These are phyloP conservation scores for Populus pruinosa DNA, from an alignment of 345 rosid genomes.

Conservation along the genomic window DNA sequence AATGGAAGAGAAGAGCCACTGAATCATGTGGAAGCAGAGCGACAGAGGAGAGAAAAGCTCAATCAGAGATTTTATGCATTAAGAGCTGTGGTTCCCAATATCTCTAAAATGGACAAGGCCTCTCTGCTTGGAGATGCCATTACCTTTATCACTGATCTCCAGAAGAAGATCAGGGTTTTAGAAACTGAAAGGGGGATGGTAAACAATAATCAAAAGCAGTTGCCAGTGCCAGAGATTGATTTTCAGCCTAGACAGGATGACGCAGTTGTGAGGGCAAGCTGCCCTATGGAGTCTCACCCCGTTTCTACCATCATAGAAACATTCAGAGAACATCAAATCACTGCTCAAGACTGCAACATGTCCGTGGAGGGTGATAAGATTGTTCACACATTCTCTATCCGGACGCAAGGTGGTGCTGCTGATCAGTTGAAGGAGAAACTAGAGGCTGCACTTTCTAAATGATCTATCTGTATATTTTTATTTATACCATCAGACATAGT, in stretches of 20 bases:
- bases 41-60: constrained; percentile 94
- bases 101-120: constrained; percentile 10
- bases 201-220: constrained; percentile 40
- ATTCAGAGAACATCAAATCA: constrained; percentile 63
- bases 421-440: constrained; percentile 88
- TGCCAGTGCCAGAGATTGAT: constrained; percentile 56
- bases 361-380: constrained; percentile 59
- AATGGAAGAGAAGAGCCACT: constrained; percentile 95
- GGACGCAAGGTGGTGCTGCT: constrained; percentile 62
- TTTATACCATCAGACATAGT: neutral
- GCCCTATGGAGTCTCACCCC: constrained; percentile 76
- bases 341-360: constrained; percentile 57
- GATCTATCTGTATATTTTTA: constrained; percentile 18
- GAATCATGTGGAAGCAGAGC: constrained; percentile 93
- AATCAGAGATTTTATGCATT: constrained; percentile 78
- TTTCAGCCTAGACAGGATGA: constrained; percentile 72
- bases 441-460: constrained; percentile 50
- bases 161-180: constrained; percentile 44
- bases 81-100: constrained; percentile 11
- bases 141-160: constrained; percentile 6
- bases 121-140: constrained; percentile 11
- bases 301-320: constrained; percentile 55
- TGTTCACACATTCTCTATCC: constrained; percentile 69
- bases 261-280: constrained; percentile 65
- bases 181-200: constrained; percentile 72